Conservation (phyloP, 2,329 filamentous ascomycete genomes). For the Botryotinia globosa region DNA sequence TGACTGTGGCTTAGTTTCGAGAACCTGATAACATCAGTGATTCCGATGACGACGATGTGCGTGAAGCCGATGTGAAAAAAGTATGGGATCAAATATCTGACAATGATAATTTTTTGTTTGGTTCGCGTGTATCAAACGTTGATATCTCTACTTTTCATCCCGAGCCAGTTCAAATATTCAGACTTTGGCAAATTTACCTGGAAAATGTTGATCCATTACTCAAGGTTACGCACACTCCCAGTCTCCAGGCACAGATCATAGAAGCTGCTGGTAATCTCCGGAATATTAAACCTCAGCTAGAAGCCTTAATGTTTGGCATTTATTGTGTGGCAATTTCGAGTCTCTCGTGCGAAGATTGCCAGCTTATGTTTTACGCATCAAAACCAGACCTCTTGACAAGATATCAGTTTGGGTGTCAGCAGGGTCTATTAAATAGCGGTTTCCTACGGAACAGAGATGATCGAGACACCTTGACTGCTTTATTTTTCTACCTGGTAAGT, state of each 20-base stretch:
- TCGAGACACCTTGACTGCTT: conserved; percentile 48
- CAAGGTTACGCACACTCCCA: conserved; percentile 70
- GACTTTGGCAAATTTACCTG: conserved; percentile 71
- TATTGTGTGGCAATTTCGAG: conserved; percentile 60
- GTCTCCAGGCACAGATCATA: conserved; percentile 62
- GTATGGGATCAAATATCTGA: conserved; percentile 46
- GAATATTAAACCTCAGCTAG: conserved; percentile 54
- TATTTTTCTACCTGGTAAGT: conserved; percentile 53
- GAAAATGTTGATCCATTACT: conserved; percentile 72
- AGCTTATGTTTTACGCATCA: conserved; percentile 39
- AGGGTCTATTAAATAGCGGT: conserved; percentile 45
- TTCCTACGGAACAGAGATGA: conserved; percentile 43
- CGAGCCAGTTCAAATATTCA: conserved; percentile 61
- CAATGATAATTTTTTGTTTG: conserved; percentile 52
- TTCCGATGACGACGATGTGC: conserved; percentile 39
- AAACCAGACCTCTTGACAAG: conserved; percentile 42
- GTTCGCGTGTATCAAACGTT: conserved; percentile 42
- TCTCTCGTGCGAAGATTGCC: conserved; percentile 54
- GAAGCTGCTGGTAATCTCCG: conserved; percentile 58
- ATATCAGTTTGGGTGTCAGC: conserved; percentile 47
- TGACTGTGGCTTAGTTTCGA: conserved; percentile 34
- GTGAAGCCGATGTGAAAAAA: conserved; percentile 42
- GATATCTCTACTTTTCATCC: conserved; percentile 52
- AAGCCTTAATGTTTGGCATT: conserved; percentile 63
- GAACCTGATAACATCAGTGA: conserved; percentile 37